phyloP scores from a whole-genome alignment of 176 grass and related monocot genomes.

The Rhynchospora tenuis region DNA sequence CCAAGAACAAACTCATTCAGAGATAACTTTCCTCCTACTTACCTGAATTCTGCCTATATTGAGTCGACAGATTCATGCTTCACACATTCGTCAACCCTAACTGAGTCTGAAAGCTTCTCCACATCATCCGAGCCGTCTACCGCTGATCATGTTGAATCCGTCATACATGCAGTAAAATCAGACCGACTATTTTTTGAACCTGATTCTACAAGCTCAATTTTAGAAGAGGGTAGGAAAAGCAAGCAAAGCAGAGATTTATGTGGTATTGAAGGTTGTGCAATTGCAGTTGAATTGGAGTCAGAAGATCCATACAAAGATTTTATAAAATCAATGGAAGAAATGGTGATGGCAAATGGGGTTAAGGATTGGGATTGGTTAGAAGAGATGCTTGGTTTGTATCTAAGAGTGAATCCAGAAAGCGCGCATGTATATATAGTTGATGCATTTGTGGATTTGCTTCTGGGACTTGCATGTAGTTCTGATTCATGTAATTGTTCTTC shows the following conservation, averaged over 20 bases:
- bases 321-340: conserved; percentile 66
- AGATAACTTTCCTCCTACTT: not conserved
- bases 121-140: conserved; percentile 39
- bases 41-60: conserved; percentile 27
- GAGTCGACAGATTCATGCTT: conserved; percentile 56
- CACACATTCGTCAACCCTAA: conserved; percentile 42
- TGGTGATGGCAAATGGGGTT: conserved; percentile 56
- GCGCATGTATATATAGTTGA: conserved; percentile 53
- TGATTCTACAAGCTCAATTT: conserved; percentile 50
- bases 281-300: conserved; percentile 65
- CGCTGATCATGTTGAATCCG: conserved; percentile 20
- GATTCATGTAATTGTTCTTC: conserved; percentile 12
- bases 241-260: not conserved
- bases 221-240: conserved; percentile 9
- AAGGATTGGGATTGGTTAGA: conserved; percentile 61
- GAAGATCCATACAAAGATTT: conserved; percentile 77
- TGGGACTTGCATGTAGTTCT: conserved; percentile 33
- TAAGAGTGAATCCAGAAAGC: conserved; percentile 44
- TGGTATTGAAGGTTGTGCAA: conserved; percentile 20
- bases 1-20: conserved; percentile 34
- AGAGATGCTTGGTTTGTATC: conserved; percentile 75
- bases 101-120: conserved; percentile 52
- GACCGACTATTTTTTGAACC: conserved; percentile 71
- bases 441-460: conserved; percentile 70
- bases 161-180: conserved; percentile 39